Evolutionary conservation across 768 basidiomycete species (phyloP).

Genomic region (Chlorophyllum brunneum): DNA sequence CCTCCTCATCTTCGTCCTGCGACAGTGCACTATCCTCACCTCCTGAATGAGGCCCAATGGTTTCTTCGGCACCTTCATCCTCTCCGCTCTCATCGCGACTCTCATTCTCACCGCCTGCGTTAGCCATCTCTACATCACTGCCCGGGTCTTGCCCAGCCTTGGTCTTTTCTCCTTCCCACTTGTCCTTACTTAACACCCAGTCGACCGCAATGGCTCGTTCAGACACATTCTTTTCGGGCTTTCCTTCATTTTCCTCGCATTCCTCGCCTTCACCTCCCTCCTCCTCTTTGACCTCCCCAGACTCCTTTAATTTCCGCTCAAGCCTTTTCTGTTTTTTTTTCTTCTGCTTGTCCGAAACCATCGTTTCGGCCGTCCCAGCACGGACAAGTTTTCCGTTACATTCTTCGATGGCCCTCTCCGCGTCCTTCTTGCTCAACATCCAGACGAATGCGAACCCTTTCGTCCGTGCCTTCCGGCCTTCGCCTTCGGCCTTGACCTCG

Average conservation of each 20-base stretch:
- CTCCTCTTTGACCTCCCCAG: constrained; percentile 31
- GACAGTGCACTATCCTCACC: constrained; percentile 35
- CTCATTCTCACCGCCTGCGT: constrained; percentile 26
- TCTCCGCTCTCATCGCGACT: constrained; percentile 18
- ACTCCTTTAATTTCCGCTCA: constrained; percentile 43
- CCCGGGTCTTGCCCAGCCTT: constrained; percentile 39
- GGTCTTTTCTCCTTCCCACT: constrained; percentile 79
- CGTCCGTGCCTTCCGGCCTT: constrained; percentile 33
- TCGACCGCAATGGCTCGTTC: constrained; percentile 86
- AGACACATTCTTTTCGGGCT: constrained; percentile 30
- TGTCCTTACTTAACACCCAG: constrained; percentile 93
- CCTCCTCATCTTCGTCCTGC: constrained; percentile 34
- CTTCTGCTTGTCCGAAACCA: constrained; percentile 64
- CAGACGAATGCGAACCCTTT: constrained; percentile 95
- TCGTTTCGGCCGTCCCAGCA: constrained; percentile 54
- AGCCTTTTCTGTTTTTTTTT: constrained; percentile 58
- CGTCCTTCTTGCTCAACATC: constrained; percentile 85
- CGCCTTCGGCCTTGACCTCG: constrained; percentile 27
- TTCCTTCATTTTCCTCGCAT: constrained; percentile 31
- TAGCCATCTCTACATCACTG: constrained; percentile 35
- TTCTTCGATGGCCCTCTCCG: constrained; percentile 73
- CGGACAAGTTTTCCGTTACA: constrained; percentile 74
- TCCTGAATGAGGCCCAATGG: constrained; percentile 41
- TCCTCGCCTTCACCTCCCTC: constrained; percentile 20
- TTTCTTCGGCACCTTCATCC: constrained; percentile 28